Conservation (phyloP, 1,139 yeast genomes). For the Geotrichum siamense region DNA sequence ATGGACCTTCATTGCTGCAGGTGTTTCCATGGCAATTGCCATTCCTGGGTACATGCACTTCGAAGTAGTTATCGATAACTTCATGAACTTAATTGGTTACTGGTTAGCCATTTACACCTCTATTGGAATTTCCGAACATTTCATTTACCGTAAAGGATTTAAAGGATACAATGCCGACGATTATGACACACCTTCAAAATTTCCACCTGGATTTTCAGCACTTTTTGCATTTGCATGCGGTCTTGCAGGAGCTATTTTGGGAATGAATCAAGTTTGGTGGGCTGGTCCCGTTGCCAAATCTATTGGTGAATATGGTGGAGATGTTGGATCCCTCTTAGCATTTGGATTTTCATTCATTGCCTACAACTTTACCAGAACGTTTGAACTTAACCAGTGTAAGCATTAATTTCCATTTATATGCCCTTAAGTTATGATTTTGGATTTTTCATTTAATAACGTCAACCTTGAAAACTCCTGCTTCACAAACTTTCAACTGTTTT, state of each 20-base stretch:
- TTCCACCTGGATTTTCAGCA: conserved; percentile 77
- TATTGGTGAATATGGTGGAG: conserved; percentile 72
- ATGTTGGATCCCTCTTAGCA: conserved; percentile 79
- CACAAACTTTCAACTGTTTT: too few species aligned
- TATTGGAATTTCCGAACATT: conserved; percentile 68
- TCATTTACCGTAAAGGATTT: conserved; percentile 54
- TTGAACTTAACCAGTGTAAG: conserved; percentile 42
- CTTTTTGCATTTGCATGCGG: conserved; percentile 73
- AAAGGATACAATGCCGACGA: conserved; percentile 55
- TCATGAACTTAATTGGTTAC: conserved; percentile 86
- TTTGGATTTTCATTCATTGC: conserved; percentile 62
- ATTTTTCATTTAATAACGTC: too few species aligned
- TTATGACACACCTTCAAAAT: conserved; percentile 48
- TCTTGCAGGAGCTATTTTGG: conserved; percentile 74
- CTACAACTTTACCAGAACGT: conserved; percentile 53
- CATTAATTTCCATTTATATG: too few species aligned
- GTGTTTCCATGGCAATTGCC: conserved; percentile 71
- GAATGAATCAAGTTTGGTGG: conserved; percentile 85
- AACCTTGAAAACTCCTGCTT: too few species aligned
- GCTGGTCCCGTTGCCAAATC: conserved; percentile 55
- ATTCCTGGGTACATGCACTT: conserved; percentile 81
- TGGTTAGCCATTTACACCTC: conserved; percentile 82
- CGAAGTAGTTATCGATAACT: conserved; percentile 64
- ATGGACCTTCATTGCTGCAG: conserved; percentile 76
- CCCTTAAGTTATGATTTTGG: too few species aligned